phyloP scores from a whole-genome alignment of 306 rosid species.

The Acacia confusa region DNA sequence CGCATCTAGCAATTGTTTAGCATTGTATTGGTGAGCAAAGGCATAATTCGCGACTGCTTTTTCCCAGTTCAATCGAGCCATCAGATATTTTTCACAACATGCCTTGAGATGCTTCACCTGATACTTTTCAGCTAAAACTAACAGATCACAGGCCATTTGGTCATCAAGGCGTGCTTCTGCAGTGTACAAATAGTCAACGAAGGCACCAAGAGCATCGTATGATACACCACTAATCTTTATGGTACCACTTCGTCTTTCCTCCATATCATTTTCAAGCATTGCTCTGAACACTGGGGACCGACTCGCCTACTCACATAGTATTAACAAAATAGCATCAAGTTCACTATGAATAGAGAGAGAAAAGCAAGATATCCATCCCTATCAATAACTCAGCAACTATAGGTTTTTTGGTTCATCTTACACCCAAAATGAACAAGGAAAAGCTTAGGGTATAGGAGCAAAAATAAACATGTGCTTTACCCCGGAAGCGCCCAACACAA shows the following conservation, averaged over 20 bases:
- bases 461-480: too few relatives aligned
- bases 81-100: constrained; percentile 68
- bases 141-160: constrained; percentile 67
- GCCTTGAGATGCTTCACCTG: constrained; percentile 78
- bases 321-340: constrained; percentile 16
- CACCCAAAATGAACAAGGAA: neutral
- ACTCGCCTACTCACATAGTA: constrained; percentile 44
- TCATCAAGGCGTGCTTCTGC: constrained; percentile 76
- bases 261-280: constrained; percentile 88
- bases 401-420: neutral
- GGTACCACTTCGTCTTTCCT: constrained; percentile 78
- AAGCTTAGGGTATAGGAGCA: too few relatives aligned
- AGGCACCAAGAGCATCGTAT: constrained; percentile 64
- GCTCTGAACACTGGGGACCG: constrained; percentile 89
- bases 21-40: constrained; percentile 79
- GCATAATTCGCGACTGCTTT: constrained; percentile 57
- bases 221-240: constrained; percentile 76
- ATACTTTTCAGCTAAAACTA: constrained; percentile 76
- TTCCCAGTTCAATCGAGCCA: constrained; percentile 63
- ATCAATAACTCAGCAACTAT: neutral
- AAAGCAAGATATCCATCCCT: neutral
- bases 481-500: too few relatives aligned
- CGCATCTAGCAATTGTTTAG: constrained; percentile 54
- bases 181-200: constrained; percentile 74
- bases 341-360: neutral